Conservation (phyloP, 1,284 basidiomycete genomes). For the Ustilago lituana region DNA sequence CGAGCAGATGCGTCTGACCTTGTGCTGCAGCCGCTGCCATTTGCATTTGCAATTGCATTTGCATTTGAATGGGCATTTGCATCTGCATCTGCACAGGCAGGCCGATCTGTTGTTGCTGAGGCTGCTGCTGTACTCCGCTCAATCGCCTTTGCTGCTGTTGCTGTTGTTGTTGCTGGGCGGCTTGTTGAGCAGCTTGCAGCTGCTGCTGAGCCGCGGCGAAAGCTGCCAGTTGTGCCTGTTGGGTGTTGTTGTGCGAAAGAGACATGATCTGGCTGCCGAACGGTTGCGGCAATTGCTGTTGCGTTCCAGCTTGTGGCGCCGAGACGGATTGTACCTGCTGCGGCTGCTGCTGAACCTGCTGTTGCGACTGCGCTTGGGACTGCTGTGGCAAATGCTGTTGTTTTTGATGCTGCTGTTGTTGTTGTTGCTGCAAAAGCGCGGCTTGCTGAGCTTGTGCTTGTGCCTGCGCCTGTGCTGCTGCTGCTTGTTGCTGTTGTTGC, state of each 20-base stretch:
- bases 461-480: conserved; percentile 25
- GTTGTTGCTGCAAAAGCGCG: conserved; percentile 52
- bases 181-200: conserved; percentile 41
- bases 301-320: conserved; percentile 17
- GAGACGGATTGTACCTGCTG: conserved; percentile 19
- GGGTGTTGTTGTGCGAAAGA: conserved; percentile 35
- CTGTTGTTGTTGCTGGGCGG: conserved; percentile 40
- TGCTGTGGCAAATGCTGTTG: conserved; percentile 30
- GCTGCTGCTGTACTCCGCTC: conserved; percentile 34
- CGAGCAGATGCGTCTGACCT: conserved; percentile 35
- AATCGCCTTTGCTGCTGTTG: conserved; percentile 28
- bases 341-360: conserved; percentile 42
- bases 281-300: conserved; percentile 38
- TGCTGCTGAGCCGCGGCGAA: conserved; percentile 49
- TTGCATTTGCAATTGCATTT: conserved; percentile 52
- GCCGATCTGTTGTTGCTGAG: conserved; percentile 48
- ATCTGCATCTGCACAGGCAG: conserved; percentile 43
- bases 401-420: conserved; percentile 45
- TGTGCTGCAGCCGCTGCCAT: conserved; percentile 50
- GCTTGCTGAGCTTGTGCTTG: conserved; percentile 48
- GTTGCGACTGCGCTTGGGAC: conserved; percentile 29
- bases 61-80: conserved; percentile 46
- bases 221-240: conserved; percentile 44
- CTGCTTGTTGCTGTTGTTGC: conserved; percentile 38
- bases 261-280: conserved; percentile 44